These are phyloP conservation scores for Suillus placidus DNA, from an alignment of 768 basidiomycete genomes.

Conservation along the genomic window DNA sequence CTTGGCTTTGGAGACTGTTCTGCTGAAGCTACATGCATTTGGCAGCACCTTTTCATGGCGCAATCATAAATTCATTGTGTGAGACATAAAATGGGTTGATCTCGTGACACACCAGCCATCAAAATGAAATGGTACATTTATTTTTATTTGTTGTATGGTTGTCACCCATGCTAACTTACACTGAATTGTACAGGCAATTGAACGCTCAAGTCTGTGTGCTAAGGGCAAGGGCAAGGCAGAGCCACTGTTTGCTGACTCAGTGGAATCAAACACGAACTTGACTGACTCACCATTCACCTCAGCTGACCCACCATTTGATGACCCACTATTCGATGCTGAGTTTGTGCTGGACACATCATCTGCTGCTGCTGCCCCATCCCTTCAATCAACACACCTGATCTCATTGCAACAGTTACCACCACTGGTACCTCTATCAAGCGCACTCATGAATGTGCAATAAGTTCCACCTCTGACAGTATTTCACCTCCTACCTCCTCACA, in stretches of 20 bases:
- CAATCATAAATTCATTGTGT: neutral
- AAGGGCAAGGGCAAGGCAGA: no score
- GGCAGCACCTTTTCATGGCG: neutral
- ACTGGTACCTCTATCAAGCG: neutral
- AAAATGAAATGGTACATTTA: neutral
- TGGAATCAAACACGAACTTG: neutral
- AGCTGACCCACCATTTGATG: no score
- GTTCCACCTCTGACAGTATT: neutral
- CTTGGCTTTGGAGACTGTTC: conserved; percentile 3
- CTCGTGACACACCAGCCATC: neutral
- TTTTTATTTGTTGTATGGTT: neutral
- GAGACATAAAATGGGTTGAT: conserved; percentile 10
- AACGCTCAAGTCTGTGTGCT: no score
- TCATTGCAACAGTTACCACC: neutral
- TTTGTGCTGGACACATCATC: no score
- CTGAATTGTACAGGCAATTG: no score
- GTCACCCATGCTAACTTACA: neutral
- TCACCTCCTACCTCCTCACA: neutral
- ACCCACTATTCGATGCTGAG: no score
- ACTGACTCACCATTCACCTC: no score
- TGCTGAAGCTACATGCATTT: neutral
- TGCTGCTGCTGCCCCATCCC: neutral
- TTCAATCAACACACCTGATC: neutral
- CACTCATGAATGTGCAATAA: neutral
- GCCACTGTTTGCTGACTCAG: no score